Base-by-base conservation (phyloP, 2,329 filamentous ascomycete genomes). In the Tolypocladium guangdongense region DNA sequence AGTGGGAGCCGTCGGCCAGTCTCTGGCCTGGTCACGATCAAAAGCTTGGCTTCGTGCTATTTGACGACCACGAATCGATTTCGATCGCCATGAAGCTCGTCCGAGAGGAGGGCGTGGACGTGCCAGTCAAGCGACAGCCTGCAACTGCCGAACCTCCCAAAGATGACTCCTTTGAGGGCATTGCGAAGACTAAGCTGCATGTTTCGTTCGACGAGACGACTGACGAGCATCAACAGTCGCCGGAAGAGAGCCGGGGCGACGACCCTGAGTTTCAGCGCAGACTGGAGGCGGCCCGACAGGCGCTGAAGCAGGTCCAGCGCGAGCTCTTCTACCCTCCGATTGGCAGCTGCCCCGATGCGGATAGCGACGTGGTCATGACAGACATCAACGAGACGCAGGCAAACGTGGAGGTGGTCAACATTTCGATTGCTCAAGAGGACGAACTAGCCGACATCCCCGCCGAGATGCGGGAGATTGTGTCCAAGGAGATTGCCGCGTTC, bases 41-140 rank as follows among this genome's bases (percentile, higher is more conserved):
- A 70, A 86, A 85, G 58, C 97, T 97, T 74, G 93, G 92, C 16
- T 97, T 99, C 71, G 93, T 92, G 55, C 88, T 96, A 70, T 99
- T 88, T 69, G 92, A 96, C 58, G 91, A 97, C 68, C 83, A 86
- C 27, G 88, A 96, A 68, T 92, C 90, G 59, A 77, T 99, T 60
- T 84, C 86, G 67, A 86, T 86, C 46, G 93, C 92, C 45, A 83
- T 91, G 53, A 90, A 95, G 68, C 81, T 96, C 54, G 81, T 96
- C 62, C 83, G 84, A 66, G 86, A 93, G 62, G 77, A 96, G 58
- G 78, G 90, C 65, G 82, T 97, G 49, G 78, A 92, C 66, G 84
- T 97, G 32, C 93, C 93, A 33, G 75, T 84, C 41, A 88, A 90
- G 72, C 87, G 84, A 67, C 88, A 92, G 68, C 70, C 74, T 20